Base-by-base conservation (phyloP, 768 basidiomycete genomes). In the Leucocoprinus sp. region DNA sequence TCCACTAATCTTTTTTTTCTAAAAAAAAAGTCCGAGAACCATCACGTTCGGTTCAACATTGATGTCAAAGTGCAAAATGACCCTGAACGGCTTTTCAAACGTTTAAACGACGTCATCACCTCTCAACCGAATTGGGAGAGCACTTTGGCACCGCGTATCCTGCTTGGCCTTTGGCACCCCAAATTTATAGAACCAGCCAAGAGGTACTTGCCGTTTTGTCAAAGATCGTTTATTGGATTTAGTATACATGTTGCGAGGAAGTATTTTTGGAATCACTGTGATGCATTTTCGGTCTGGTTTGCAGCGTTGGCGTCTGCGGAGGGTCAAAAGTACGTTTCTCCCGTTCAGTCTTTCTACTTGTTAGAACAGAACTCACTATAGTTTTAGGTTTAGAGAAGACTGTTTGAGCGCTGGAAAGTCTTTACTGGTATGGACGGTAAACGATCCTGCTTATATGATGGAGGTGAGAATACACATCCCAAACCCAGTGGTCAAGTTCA, bases 381-480 rank as follows among this genome's bases (percentile, higher is more conserved):
- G 42, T 33, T 47, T 34, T 54, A 76, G 93, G 68, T 97, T 99
- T 69, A 69, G 82, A 45, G 64, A 69, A 37, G 85, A 93, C 53
- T 93, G 90, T 67, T 80, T 81, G 59, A 68, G 59, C 12, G 79
- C 79, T 1, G 84, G 84, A 15, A 96, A 96, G 74, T 73, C 74
- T 53, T 54, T 98, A 45, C 84, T 93, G 76, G 90, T 92, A 2
- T 97, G 93, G 96, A 99, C 96, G 0, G 95, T 98, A 21, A 99
- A 99, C 57, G 74, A 82, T 37, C 80, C 80, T 8, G 79, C 78
- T 43, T 81, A 91, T 57, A 91, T 92, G 89, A 85, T 89, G 75
- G 88, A 92, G 78, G 87, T 82, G n/a, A n/a, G n/a, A n/a, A n/a
- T n/a, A n/a, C n/a, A n/a, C n/a, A n/a, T n/a, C n/a, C n/a, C n/a